A percentile compares a stretch with the other conserved stretches of the same genome.
These are phyloP conservation scores for Parasarocladium wereldwijsianum DNA, from an alignment of 2,329 filamentous ascomycete species.

Conservation along the genomic window DNA sequence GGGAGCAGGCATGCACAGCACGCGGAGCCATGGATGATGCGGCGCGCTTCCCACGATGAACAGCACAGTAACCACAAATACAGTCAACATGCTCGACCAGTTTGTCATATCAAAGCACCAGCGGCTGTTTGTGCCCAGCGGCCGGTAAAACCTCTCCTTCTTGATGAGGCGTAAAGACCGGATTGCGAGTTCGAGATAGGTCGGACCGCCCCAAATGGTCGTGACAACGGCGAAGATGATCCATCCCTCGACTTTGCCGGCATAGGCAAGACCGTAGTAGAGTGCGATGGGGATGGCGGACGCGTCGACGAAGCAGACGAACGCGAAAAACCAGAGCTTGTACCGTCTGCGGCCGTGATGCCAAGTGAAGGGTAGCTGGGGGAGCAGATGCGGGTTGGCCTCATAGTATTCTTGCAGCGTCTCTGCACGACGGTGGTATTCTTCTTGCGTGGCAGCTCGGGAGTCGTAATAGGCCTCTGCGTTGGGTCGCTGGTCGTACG, in stretches of 20 bases:
- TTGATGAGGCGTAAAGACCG: constrained; percentile 32
- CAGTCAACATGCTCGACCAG: constrained; percentile 29
- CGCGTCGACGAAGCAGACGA: constrained; percentile 30
- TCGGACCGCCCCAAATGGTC: constrained; percentile 39
- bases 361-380: constrained; percentile 25
- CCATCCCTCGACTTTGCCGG: constrained; percentile 21
- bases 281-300: constrained; percentile 32
- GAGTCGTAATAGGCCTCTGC: constrained; percentile 25
- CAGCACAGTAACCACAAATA: constrained; percentile 32
- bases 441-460: constrained; percentile 18
- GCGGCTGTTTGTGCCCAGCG: constrained; percentile 27
- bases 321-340: constrained; percentile 30
- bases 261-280: constrained; percentile 34
- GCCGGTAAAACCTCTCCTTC: constrained; percentile 33
- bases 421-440: constrained; percentile 19
- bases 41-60: constrained; percentile 36
- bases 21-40: constrained; percentile 30
- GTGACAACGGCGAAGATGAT: constrained; percentile 38
- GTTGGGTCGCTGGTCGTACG: constrained; percentile 17
- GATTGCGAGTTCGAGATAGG: constrained; percentile 35
- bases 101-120: constrained; percentile 37
- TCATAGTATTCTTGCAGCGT: constrained; percentile 25
- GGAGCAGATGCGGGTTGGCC: constrained; percentile 21
- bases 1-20: constrained; percentile 35
- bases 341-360: constrained; percentile 23